Percentiles rank a stretch among this genome's conserved stretches.
These are phyloP conservation scores for Moringa oleifera DNA, from an alignment of 345 rosid species.

Conservation along the genomic window DNA sequence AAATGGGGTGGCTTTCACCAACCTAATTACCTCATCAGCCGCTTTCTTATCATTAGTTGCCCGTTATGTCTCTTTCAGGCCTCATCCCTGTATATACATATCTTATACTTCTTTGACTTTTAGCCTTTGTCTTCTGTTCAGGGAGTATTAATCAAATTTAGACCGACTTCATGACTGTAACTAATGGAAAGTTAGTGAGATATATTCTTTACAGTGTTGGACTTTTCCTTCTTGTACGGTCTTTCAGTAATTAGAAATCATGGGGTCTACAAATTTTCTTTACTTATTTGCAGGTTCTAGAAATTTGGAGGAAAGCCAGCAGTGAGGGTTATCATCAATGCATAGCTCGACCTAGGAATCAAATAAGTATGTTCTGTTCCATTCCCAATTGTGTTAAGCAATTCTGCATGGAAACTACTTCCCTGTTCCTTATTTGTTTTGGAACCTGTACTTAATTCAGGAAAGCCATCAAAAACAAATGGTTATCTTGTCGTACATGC, in stretches of 20 bases:
- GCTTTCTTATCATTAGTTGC: background rate
- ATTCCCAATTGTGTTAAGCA: background rate
- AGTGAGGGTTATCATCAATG: conserved; percentile 56
- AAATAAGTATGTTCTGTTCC: conserved; percentile 37
- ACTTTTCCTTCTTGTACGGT: too few species aligned
- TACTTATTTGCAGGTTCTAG: conserved; percentile 47
- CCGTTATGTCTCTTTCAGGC: background rate
- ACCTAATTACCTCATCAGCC: background rate
- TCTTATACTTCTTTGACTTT: conserved; percentile 6
- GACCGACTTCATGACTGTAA: too few species aligned
- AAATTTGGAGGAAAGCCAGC: conserved; percentile 90
- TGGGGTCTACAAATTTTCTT: background rate
- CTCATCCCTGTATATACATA: too few species aligned
- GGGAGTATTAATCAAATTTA: conserved; percentile 1
- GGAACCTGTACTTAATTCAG: conserved; percentile 19
- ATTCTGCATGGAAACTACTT: too few species aligned
- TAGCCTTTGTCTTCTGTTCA: background rate
- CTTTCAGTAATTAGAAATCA: too few species aligned
- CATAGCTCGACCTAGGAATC: conserved; percentile 53
- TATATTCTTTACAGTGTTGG: too few species aligned
- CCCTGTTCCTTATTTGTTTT: background rate
- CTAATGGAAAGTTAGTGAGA: too few species aligned
- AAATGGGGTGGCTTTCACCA: background rate
- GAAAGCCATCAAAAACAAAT: conserved; percentile 39
- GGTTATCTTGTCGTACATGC: conserved; percentile 93